Conservation (phyloP, 1,284 basidiomycete species). For the Porodaedalea pini region DNA sequence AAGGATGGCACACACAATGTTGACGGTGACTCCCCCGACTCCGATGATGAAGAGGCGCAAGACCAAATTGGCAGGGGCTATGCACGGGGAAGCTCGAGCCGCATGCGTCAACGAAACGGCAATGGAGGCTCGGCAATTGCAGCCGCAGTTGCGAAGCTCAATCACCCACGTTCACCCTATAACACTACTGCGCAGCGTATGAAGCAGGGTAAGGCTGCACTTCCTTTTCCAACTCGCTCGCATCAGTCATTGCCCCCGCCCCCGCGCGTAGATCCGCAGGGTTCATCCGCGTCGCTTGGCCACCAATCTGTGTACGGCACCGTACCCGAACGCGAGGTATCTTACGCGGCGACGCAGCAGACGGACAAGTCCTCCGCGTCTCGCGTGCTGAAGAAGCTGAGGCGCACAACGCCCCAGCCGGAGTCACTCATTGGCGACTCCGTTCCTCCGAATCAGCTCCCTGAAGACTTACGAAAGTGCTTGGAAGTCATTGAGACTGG, state of each 20-base stretch:
- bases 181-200: constrained; percentile 45
- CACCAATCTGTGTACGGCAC: constrained; percentile 50
- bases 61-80: constrained; percentile 51
- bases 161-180: constrained; percentile 76
- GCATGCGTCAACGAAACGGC: constrained; percentile 9
- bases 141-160: constrained; percentile 46
- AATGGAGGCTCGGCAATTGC: constrained; percentile 15
- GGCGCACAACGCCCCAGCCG: constrained; percentile 53
- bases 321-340: constrained; percentile 36
- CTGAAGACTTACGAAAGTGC: constrained; percentile 82
- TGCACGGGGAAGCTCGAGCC: constrained; percentile 35
- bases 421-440: constrained; percentile 49
- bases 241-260: constrained; percentile 78
- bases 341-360: constrained; percentile 30
- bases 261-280: constrained; percentile 48
- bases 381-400: constrained; percentile 62
- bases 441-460: constrained; percentile 71
- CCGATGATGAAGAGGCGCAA: constrained; percentile 62
- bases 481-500: constrained; percentile 81
- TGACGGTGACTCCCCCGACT: constrained; percentile 68
- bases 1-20: constrained; percentile 48
- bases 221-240: constrained; percentile 75
- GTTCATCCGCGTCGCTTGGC: constrained; percentile 66
- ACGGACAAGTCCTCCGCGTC: constrained; percentile 37
- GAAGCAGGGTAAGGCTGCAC: constrained; percentile 41